These are phyloP conservation scores for Tetracladium marchalianum DNA, from an alignment of 495 filamentous ascomycete species.

Conservation along the genomic window DNA sequence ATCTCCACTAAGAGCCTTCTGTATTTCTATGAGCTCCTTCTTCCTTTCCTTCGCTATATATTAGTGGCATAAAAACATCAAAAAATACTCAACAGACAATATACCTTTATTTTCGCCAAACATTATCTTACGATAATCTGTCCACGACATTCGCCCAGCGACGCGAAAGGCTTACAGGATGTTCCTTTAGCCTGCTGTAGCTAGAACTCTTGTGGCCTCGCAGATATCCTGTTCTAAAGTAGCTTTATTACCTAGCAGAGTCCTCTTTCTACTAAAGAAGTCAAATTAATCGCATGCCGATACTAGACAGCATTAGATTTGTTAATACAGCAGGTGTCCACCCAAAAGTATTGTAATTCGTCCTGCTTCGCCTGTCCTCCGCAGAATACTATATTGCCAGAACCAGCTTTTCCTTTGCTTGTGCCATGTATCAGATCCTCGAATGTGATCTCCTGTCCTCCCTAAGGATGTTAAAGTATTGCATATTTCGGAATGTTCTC, in stretches of 20 bases:
- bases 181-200: conserved; percentile 8
- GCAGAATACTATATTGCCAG: conserved; percentile 21
- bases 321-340: conserved; percentile 32
- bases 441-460: conserved; percentile 18
- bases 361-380: conserved; percentile 7
- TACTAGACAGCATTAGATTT: conserved; percentile 22
- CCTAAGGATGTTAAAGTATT: conserved; percentile 23
- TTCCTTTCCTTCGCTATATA: conserved; percentile 8
- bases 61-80: conserved; percentile 3
- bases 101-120: conserved; percentile 1
- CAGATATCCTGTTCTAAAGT: conserved; percentile 11
- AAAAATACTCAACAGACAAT: conserved; percentile 6
- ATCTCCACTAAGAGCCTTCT: conserved; percentile 9
- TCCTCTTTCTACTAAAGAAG: conserved; percentile 23
- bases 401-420: conserved; percentile 10
- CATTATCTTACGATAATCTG: conserved; percentile 18
- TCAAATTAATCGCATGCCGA: conserved; percentile 27
- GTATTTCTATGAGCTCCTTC: conserved; percentile 15
- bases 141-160: conserved; percentile 25
- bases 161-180: conserved; percentile 9
- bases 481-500: conserved; percentile 15
- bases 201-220: conserved; percentile 18
- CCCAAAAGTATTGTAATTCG: conserved; percentile 23
- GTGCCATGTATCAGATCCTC: conserved; percentile 14
- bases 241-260: conserved; percentile 19